phyloP scores from a whole-genome alignment of 805 yeast species.

The Wickerhamomyces rabaulensis region DNA sequence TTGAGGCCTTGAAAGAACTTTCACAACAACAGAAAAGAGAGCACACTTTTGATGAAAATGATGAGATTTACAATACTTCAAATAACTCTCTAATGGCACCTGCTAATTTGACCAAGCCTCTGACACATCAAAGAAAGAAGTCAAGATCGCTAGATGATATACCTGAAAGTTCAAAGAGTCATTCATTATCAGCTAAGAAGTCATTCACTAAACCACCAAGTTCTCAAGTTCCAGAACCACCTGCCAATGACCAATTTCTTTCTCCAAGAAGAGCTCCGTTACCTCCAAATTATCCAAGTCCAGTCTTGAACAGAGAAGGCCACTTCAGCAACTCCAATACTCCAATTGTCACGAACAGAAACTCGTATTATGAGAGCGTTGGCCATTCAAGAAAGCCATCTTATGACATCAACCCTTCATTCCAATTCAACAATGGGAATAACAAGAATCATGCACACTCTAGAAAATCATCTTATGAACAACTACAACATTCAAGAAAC shows the following conservation, averaged over 20 bases:
- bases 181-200: neutral
- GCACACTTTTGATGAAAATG: slow-evolving; percentile 9
- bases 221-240: slow-evolving; percentile 17
- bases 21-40: slow-evolving; percentile 5
- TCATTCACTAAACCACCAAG: slow-evolving; percentile 11
- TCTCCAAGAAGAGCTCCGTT: slow-evolving; percentile 74
- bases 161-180: slow-evolving; percentile 14
- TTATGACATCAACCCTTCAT: slow-evolving; percentile 15
- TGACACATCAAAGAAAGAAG: slow-evolving; percentile 41
- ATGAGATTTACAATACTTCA: slow-evolving; percentile 3
- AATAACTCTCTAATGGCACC: slow-evolving; percentile 8
- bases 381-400: slow-evolving; percentile 25
- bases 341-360: slow-evolving; percentile 14
- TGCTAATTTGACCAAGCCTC: slow-evolving; percentile 18
- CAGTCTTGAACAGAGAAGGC: slow-evolving; percentile 26
- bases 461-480: slow-evolving; percentile 11
- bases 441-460: slow-evolving; percentile 5
- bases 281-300: slow-evolving; percentile 51
- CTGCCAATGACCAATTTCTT: slow-evolving; percentile 34
- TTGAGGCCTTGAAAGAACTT: slow-evolving; percentile 52
- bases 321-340: slow-evolving; percentile 14
- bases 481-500: slow-evolving; percentile 13
- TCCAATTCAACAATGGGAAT: slow-evolving; percentile 1
- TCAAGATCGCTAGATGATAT: slow-evolving; percentile 48
- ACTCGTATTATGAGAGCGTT: slow-evolving; percentile 21